Evolutionary conservation across 225 moss, liverwort and hornwort species (phyloP), one percentile per base, ranked within the genome.

Genomic region (Sphagnum contortum): DNA sequence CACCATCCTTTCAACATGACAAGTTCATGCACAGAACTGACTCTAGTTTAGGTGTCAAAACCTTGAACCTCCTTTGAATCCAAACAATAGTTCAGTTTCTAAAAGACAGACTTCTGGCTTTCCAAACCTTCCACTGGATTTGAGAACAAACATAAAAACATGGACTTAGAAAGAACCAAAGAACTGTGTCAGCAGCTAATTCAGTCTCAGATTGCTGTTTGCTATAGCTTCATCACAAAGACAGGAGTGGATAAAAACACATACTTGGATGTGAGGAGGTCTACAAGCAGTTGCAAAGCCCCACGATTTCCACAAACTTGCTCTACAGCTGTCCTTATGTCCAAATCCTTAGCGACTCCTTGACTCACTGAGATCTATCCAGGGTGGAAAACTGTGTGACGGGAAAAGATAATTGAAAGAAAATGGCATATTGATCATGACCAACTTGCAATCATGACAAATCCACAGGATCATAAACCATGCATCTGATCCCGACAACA

Each of bases 291-390:
- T 64, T 90, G 90, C 69, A 88, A 85, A 68, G 87, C 90, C 55
- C 92, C 83, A 53, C 78, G 68, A 81, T 96, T 88, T 11, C 96
- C 96, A 77, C 90, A 92, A 64, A 79, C 75, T 79, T 96, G 92
- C 96, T 92, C 92, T 55, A 96, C 76, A 67, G 90, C 88, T 74
- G 90, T 90, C 80, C 70, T 73, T 59, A 96, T 79, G 76, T 96
- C 96, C 29, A 29, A 29, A 29, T 29, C 29, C 29, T 29, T 29
- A 29, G 29, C 29, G 29, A 29, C 29, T 29, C 29, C 29, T 29
- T 29, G 29, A 29, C 29, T 29, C 29, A 1, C 29, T 65, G 79
- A 81, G 65, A 93, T 69, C 92, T 92, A 75, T 62, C 53, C 12
- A 56, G 7, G 29, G 29, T 29, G 29, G 29, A 29, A 29, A 29